These are phyloP conservation scores for Podaxis sp. DNA, from an alignment of 768 basidiomycete species.

Conservation along the genomic window DNA sequence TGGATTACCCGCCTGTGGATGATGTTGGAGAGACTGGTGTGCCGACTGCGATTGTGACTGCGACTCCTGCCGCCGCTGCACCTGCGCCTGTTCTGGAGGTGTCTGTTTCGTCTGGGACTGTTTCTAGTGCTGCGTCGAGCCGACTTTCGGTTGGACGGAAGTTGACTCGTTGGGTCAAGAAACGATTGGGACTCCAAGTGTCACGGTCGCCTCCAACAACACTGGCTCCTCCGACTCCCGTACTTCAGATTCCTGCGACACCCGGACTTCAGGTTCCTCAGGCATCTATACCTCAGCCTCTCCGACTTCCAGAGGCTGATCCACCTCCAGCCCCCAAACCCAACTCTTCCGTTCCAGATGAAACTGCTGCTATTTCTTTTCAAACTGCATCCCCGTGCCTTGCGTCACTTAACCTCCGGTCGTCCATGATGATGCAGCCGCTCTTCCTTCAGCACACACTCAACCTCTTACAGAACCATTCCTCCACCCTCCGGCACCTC, in stretches of 20 bases:
- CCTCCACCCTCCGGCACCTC: not conserved
- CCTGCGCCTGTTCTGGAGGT: not conserved
- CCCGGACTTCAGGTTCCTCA: not conserved
- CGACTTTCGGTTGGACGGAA: not conserved
- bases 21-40: not conserved
- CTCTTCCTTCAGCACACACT: slow-evolving; percentile 8
- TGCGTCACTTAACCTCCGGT: not conserved
- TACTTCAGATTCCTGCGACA: too few species aligned
- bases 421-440: not conserved
- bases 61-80: not conserved
- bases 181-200: not conserved
- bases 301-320: not conserved
- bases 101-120: too few species aligned
- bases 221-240: not conserved
- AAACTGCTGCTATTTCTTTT: not conserved
- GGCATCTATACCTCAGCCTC: not conserved
- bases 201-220: not conserved
- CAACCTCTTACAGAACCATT: slow-evolving; percentile 1
- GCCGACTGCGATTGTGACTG: too few species aligned
- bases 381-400: not conserved
- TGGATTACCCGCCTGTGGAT: not conserved
- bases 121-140: not conserved
- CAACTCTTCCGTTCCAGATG: not conserved
- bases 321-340: not conserved
- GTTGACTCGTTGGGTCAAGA: slow-evolving; percentile 1